Evolutionary conservation across 257 asterid genomes (phyloP).

Genomic region (Asclepias syriaca): DNA sequence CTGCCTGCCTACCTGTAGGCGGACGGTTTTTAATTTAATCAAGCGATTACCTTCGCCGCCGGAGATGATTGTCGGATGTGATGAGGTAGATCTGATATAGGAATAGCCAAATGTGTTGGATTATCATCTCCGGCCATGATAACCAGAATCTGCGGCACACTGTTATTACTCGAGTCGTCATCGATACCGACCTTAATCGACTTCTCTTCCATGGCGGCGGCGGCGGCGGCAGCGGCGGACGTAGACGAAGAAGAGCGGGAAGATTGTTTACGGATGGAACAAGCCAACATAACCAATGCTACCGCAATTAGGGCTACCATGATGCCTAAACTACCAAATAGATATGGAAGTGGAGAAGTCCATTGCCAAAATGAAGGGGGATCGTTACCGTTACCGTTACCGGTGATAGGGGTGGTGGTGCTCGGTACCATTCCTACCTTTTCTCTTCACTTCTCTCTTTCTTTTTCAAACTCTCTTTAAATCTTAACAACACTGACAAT

Average conservation of each 20-base stretch:
- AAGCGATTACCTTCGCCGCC: too few species aligned
- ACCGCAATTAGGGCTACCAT: constrained; percentile 35
- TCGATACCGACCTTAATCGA: constrained; percentile 15
- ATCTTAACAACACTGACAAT: neutral
- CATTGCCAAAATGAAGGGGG: constrained; percentile 38
- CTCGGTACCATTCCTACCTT: constrained; percentile 24
- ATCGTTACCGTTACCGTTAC: neutral
- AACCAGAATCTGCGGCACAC: constrained; percentile 53
- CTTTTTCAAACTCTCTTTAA: too few species aligned
- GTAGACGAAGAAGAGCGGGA: neutral
- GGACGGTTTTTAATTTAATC: neutral
- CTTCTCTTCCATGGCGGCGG: constrained; percentile 25
- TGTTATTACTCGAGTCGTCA: constrained; percentile 7
- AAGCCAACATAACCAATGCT: constrained; percentile 52
- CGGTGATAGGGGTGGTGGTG: neutral
- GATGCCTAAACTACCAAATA: constrained; percentile 46
- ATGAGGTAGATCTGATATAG: constrained; percentile 21
- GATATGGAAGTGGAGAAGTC: constrained; percentile 77
- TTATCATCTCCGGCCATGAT: constrained; percentile 78
- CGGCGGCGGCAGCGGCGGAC: neutral
- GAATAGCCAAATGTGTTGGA: constrained; percentile 61
- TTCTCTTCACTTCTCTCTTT: neutral
- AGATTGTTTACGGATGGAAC: constrained; percentile 29
- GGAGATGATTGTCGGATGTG: neutral
- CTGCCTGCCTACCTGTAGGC: neutral